Evolutionary conservation across 1,284 basidiomycete genomes (phyloP), one percentile per base, ranked within the genome.

Genomic region (Singerocomus inundabilis): DNA sequence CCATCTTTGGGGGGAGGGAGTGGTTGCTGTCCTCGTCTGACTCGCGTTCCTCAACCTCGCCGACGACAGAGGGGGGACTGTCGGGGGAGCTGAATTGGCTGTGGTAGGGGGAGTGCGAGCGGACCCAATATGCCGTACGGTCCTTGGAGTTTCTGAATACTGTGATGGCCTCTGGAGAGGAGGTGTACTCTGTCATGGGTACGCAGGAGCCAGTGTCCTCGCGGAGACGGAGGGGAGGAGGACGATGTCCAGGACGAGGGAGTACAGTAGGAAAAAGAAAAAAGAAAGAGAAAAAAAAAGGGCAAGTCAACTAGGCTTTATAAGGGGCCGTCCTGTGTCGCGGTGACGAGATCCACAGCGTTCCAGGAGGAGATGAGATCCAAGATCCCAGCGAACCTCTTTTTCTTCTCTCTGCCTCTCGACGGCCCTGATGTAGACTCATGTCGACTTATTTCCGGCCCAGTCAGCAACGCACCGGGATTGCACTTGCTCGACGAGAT

Each of bases 1-100:
- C 69, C 82, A 88, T 86, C 57, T 78, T 81, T 6, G 85, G 86
- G 3, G 85, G 85, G 7, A 81, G 55, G 1, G 85, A 88, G 59
- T 77, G 75, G n/a, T 75, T 72, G 64, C 83, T 87, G 57, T 75
- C 81, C 0, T 73, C 76, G 53, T 85, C 85, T 18, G 84, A 85
- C 12, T 75, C 70, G 53, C 57, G 70, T 57, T 73, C 72, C 13
- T 71, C 72, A 24, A 75, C 71, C 41, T 77, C 77, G 44, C 58
- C 70, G 50, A 67, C 57, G 41, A 75, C 70, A 21, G 81, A 77
- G 3, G 83, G 84, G 4, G 83, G 76, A 21, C 70, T 68, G 38
- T 82, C 84, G 16, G 85, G 84, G 2, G 82, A 80, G 53, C 74
- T 72, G 52, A 80, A 75, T 38, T 70, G 67, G 45, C 58, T 59